Base-by-base conservation (phyloP, 2,329 filamentous ascomycete genomes). In the Alternaria dauci region DNA sequence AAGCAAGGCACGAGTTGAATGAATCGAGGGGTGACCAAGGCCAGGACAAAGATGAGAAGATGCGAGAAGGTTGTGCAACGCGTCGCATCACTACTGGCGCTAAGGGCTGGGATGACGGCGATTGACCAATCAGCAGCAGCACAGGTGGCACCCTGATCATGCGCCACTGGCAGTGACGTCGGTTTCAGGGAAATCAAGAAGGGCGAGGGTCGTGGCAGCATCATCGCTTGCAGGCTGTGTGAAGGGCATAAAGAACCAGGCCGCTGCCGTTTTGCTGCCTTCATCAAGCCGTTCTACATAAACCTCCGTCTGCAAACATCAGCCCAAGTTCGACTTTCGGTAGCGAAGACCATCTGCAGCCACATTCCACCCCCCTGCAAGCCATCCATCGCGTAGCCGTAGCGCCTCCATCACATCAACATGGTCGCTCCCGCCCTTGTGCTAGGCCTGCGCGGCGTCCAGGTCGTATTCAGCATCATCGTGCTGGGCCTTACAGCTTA, bases 401-500 rank as follows among this genome's bases (percentile, higher is more conserved):
- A 50, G 46, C 46, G 46, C 46, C 46, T 36, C 14, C 36, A 26
- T 30, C 3, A 16, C n/a, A 50, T 23, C 50, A 69, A 63, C 30
- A 72, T 72, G 70, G 63, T 71, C 26, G 61, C 68, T 61, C 68
- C 70, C 25, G 67, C 66, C 32, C 59, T 88, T 68, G 82, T 88
- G 48, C 81, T 88, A 69, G 87, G 89, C 52, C 81, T 91, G 66
- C 91, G 93, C 74, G 83, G 86, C 65, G 83, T 87, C 42, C 89
- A 94, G 70, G 85, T 84, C 11, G 66, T 94, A 52, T 87, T 96
- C 70, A 84, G 88, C 57, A 84, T 96, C 68, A 89, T 96, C 71
- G 87, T 93, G 71, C 85, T 96, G 12, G 92, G 90, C 36, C 79
- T 95, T 28, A 89, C 87, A n/a, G 90, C 87, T 53, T 93, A 94